These are phyloP conservation scores for Nyssa sinensis DNA, from an alignment of 148 eudicot species.

Conservation along the genomic window DNA sequence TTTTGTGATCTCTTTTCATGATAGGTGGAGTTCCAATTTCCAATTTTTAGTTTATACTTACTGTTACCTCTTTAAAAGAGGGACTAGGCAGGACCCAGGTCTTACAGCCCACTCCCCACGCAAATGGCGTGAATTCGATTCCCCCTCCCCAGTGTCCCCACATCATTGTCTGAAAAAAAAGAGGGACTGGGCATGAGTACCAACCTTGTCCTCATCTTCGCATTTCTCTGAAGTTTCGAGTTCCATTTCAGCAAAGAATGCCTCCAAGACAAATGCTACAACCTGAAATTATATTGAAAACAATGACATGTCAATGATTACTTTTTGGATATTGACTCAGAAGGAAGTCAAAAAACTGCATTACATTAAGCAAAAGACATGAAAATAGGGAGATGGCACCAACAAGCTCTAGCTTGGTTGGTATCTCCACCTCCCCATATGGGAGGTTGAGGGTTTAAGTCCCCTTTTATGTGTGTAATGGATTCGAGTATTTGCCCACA, in stretches of 20 bases:
- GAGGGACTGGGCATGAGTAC: conserved; percentile 13
- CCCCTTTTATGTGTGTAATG: no score
- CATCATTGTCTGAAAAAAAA: background rate
- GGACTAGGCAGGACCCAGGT: no score
- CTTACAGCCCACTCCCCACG: no score
- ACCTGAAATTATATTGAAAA: conserved; percentile 51
- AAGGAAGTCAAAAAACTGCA: background rate
- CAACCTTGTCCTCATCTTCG: conserved; percentile 40
- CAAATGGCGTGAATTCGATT: no score
- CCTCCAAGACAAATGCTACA: conserved; percentile 93
- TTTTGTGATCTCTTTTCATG: no score
- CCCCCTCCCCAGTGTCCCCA: background rate
- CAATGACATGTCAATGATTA: background rate
- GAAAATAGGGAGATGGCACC: no score
- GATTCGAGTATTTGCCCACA: no score
- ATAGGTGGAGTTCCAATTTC: background rate
- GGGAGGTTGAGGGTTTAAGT: no score
- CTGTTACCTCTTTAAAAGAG: no score
- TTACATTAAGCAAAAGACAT: background rate
- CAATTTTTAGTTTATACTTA: background rate
- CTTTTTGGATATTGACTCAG: background rate
- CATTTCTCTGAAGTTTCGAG: conserved; percentile 57
- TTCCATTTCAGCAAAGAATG: conserved; percentile 93
- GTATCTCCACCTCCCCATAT: no score
- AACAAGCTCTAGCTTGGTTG: no score